Evolutionary conservation across 1,284 basidiomycete genomes (phyloP), one percentile per base, ranked within the genome.

Genomic region (Cutaneotrichosporon spelunceum): DNA sequence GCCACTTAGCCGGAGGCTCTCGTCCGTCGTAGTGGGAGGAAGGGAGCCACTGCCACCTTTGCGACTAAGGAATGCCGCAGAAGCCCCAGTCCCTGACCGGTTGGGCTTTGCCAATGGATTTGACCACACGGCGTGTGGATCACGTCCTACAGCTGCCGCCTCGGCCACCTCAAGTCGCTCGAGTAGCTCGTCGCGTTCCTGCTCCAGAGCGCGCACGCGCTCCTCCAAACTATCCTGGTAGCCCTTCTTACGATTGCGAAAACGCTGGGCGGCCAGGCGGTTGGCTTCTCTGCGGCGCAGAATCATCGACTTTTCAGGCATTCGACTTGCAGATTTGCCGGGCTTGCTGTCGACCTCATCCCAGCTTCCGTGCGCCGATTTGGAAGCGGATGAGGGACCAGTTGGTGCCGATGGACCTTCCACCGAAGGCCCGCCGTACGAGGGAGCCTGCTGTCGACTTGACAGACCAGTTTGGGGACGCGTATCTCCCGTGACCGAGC

Each of bases 191-290:
- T 69, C 70, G 16, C 69, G 71, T 33, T 73, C 73, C 13, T 69
- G 69, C 44, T 78, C 73, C 9, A 78, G 61, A 2, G 59, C 56
- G 9, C 69, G 61, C 2, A 78, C 68, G 19, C 70, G 66, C 24
- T 74, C 74, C 48, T 78, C 74, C 13, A 78, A 52, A 29, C 69
- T 72, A 49, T 78, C 76, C 48, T 76, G 76, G 55, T 78, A 76
- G 0, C 74, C 71, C 60, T 78, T 78, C 53, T 78, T 76, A 39
- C 74, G 56, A 29, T 70, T 75, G 13, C 76, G 62, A 57, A 78
- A 78, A 2, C 76, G 68, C 56, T 78, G 76, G 2, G 76, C 76
- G 0, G 76, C 76, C 13, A 78, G 59, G 2, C 76, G 68, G 58
- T 78, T 76, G 6, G 74, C 74, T 48, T 78, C 76, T 10, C 76